These are phyloP conservation scores for Coccomyxa subellipsoidea DNA, from an alignment of 163 green algal genomes.

Conservation along the genomic window DNA sequence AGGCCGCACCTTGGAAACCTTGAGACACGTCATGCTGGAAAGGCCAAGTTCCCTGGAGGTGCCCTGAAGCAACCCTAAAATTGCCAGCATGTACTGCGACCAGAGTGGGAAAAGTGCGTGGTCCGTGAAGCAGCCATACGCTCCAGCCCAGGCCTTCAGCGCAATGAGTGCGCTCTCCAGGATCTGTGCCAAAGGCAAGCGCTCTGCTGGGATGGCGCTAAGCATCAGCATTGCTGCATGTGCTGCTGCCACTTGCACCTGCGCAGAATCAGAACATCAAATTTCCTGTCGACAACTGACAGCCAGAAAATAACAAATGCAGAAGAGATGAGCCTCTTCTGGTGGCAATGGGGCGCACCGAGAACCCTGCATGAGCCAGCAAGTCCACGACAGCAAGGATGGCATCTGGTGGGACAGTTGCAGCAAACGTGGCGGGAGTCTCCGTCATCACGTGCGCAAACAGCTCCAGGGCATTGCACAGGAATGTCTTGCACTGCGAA, in stretches of 20 bases:
- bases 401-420: not conserved
- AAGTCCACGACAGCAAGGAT: not conserved
- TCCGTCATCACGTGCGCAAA: conserved; percentile 12
- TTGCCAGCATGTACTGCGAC: not conserved
- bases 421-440: conserved; percentile 12
- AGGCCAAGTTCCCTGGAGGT: not conserved
- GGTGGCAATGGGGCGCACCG: not conserved
- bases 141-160: not conserved
- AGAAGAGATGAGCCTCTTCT: too few species aligned
- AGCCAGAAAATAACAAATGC: too few species aligned
- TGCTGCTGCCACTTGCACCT: conserved; percentile 18
- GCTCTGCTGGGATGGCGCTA: not conserved
- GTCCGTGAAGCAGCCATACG: not conserved
- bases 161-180: not conserved
- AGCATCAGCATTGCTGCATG: conserved; percentile 13
- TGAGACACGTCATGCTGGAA: not conserved
- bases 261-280: too few species aligned
- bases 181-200: not conserved
- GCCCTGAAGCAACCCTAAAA: not conserved
- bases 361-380: not conserved
- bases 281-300: too few species aligned
- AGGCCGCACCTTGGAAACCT: not conserved
- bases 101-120: not conserved
- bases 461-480: conserved; percentile 19
- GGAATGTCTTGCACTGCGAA: conserved; percentile 17